Conservation (phyloP, 2,329 filamentous ascomycete species). For the Penicillium griseofulvum region DNA sequence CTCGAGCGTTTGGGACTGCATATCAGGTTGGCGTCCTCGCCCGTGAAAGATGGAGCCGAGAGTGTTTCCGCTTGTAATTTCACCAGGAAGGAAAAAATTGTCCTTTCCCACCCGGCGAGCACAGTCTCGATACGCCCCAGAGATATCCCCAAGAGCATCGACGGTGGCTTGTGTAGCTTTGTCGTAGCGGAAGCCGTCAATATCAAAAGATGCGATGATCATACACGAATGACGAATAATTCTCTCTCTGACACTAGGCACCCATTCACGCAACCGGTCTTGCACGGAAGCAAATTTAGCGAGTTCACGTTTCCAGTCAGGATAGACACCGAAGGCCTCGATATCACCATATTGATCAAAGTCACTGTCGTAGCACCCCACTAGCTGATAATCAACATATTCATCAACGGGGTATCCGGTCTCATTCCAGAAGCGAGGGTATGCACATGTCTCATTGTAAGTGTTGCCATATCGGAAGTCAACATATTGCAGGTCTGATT, state of each 20-base stretch:
- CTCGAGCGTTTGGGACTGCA: constrained; percentile 49
- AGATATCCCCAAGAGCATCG: constrained; percentile 60
- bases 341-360: constrained; percentile 66
- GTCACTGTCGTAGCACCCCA: constrained; percentile 61
- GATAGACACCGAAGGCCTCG: constrained; percentile 62
- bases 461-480: constrained; percentile 58
- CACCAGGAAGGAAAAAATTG: constrained; percentile 64
- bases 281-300: constrained; percentile 67
- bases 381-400: constrained; percentile 48
- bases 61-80: constrained; percentile 62
- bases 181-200: constrained; percentile 66
- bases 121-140: constrained; percentile 56
- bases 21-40: constrained; percentile 57
- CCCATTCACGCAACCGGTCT: constrained; percentile 65
- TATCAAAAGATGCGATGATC: constrained; percentile 60
- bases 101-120: constrained; percentile 57
- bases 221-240: constrained; percentile 63
- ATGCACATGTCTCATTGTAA: constrained; percentile 55
- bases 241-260: constrained; percentile 56
- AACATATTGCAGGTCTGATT: constrained; percentile 53
- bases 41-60: constrained; percentile 63
- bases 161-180: constrained; percentile 65
- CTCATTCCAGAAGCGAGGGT: constrained; percentile 62
- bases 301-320: constrained; percentile 63
- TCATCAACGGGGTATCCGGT: constrained; percentile 52